phyloP scores from a whole-genome alignment of 176 grass and related monocot genomes.

The Oryza meyeriana region DNA sequence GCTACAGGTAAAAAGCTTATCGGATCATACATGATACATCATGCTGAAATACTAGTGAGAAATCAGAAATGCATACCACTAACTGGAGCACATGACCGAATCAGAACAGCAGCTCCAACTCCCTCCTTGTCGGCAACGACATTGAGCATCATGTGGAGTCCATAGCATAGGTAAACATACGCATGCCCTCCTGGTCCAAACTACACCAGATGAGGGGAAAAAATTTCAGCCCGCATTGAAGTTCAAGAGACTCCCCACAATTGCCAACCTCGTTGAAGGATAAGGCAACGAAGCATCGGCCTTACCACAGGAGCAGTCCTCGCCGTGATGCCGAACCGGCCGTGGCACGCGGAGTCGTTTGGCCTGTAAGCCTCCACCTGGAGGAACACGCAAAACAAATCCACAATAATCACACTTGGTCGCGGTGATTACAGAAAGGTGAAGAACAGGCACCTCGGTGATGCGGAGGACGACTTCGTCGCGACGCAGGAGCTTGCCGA shows the following conservation, averaged over 20 bases:
- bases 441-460: slow-evolving; percentile 60
- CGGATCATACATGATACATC: neutral
- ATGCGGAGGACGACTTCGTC: slow-evolving; percentile 82
- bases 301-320: slow-evolving; percentile 80
- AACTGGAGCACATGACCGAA: slow-evolving; percentile 81
- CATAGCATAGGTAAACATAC: slow-evolving; percentile 91
- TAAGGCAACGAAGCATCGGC: neutral
- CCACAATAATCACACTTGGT: neutral
- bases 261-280: neutral
- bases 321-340: slow-evolving; percentile 64
- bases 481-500: slow-evolving; percentile 85
- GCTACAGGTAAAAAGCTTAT: neutral
- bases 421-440: neutral
- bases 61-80: slow-evolving; percentile 37
- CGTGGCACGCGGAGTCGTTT: slow-evolving; percentile 88
- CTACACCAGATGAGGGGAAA: slow-evolving; percentile 21
- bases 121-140: slow-evolving; percentile 83
- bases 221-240: neutral
- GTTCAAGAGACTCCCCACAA: neutral
- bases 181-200: slow-evolving; percentile 91
- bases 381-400: neutral
- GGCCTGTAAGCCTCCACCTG: slow-evolving; percentile 91
- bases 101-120: slow-evolving; percentile 76
- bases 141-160: slow-evolving; percentile 97
- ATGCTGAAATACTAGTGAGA: neutral